Base-by-base conservation (phyloP, 176 grass and related monocot genomes). In the Eragrostis nindensis region DNA sequence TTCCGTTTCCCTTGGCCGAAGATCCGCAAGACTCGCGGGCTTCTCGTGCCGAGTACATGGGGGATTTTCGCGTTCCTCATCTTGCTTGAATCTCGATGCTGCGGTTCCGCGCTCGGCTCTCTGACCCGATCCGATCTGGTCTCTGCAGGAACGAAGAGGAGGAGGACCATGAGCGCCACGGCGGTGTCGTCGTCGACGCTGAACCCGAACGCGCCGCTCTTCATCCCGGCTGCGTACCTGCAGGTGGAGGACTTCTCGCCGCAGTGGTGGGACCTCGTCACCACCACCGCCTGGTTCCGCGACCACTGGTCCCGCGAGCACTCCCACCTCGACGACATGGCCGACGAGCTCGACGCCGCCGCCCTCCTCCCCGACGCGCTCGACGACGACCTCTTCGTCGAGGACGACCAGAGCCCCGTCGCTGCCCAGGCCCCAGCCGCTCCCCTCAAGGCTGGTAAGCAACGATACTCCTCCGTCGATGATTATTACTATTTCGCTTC, bases 201-300 rank as follows among this genome's bases (percentile, higher is more conserved):
- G 75, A 98, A 98, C 64, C 95, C 95, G 61, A 76, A 90, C 54
- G 95, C 95, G 32, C 86, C 87, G 47, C 88, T 90, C 47, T 98
- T 93, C 84, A 82, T 98, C 69, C 95, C 95, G 73, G 80, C 82
- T 0, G 88, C 88, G 61, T 85, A 84, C 70, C 62, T 49, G 18
- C 66, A 78, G 55, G 92, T 98, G 81, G 96, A 98, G 81, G 92
- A 98, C 74, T 98, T 91, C 90, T 98, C 92, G 56, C 88, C 92
- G 88, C 86, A 86, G 88, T 98, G 95, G 95, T 98, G 95, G 95
- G 88, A 87, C n/a, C 86, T 98, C 59, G 90, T 98, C 86, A 87
- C 90, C 70, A 87, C 88, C 38, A 87, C 84, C 5, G 69, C 88
- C 16, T 92, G 92, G 95, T 98, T 98, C 86, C 84, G 86, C 36